Evolutionary conservation across 805 yeast genomes (phyloP), one percentile per base, ranked within the genome.

Genomic region (Wickerhamiella shivajii): DNA sequence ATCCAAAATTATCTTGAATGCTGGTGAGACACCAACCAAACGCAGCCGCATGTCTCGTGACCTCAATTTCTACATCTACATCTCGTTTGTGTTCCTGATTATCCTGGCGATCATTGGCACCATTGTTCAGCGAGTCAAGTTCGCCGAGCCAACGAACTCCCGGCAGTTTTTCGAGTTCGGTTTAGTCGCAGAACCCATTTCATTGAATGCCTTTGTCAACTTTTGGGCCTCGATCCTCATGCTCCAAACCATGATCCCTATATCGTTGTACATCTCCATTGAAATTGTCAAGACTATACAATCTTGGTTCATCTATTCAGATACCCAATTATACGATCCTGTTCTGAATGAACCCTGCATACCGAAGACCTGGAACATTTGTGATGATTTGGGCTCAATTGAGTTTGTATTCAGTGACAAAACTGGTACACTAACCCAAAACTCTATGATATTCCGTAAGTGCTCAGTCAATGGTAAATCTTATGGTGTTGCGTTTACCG

Each of bases 331-430:
- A 77, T 79, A 78, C 50, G 73, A 78, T 44, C 72, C 64, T 28
- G 66, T 59, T 31, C 57, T 77, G 30, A 84, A 79, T 53, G 76
- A 70, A 47, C 85, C 87, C 0, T 79, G 92, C 55, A 68, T 75
- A 0, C 87, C 92, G 3, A 78, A 78, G 46, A 67, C 85, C 0
- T 78, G 92, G 92, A 74, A 74, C 47, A 78, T 78, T 31, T 77
- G 87, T 5, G 92, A 78, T 54, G 92, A 78, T 50, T 60, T 78
- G 45, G 92, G 92, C 13, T 92, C 79, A 52, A 74, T 78, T 43
- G 92, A 78, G 54, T 78, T 78, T 49, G 66, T 78, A 21, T 78
- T 78, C 54, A 73, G 83, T 46, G 92, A 78, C 58, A 78, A 78
- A 54, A 78, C 92, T 0, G 92, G 92, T 26, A 78, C 92, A 0